Base-by-base conservation (phyloP, 495 filamentous ascomycete species). In the Lophium mytilinum region DNA sequence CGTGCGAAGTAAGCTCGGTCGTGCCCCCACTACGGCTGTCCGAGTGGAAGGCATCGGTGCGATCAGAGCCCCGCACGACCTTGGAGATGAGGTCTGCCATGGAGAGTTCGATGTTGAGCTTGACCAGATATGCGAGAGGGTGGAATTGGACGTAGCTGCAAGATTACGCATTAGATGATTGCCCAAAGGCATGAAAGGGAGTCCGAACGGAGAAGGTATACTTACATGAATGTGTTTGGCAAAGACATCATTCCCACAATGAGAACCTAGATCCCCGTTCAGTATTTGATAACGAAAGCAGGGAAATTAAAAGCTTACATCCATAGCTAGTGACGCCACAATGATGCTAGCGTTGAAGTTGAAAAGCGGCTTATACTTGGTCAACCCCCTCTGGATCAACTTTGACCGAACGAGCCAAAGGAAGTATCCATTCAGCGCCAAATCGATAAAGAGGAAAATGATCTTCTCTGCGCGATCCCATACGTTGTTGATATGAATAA, bases 51-150 rank as follows among this genome's bases (percentile, higher is more conserved):
- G 24, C 50, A 34, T 57, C 48, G 7, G 43, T 45, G 15, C 55
- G 50, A 34, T 55, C 35, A 14, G 19, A 18, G 10, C 48, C 18
- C 4, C 56, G 50, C 0, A 54, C 56, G 33, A 59, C 51, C 34
- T 59, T 59, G 19, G 56, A 59, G 36, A 59, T 59, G 19, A 59
- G 51, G 14, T 46, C 56, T 11, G 56, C 50, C 56, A 55, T 59
- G 51, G 8, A 40, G 51, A 59, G 56, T 17, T 55, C 51, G 56
- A 59, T 59, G 56, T 59, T 45, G 9, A 59, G 51, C 15, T 55
- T 55, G 6, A 50, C 51, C 6, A 55, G 55, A 33, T 59, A 59
- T 1, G 56, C 56, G n/a, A 59, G 24, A n/a, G 56, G 39, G 30
- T 36, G 24, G 41, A 59, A 59, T 34, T 59, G 56, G 15, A 40